Percentiles rank a stretch among this genome's conserved stretches.
These are phyloP conservation scores for Elsinoe fawcettii DNA, from an alignment of 2,329 filamentous ascomycete species.

Conservation along the genomic window DNA sequence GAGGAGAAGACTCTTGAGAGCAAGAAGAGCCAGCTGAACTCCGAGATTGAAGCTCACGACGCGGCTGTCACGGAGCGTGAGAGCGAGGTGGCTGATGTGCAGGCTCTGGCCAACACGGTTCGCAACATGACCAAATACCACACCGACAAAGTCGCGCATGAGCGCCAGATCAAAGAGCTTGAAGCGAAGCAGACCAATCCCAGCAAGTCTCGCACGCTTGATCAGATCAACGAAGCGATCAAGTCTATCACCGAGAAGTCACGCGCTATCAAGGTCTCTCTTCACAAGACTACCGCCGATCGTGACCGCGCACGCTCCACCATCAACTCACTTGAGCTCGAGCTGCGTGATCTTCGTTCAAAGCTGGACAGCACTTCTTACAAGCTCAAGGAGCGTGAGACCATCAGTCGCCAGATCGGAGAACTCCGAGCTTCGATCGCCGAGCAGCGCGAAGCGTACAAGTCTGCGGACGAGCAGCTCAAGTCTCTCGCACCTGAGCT, in stretches of 20 bases:
- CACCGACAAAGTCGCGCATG: constrained; percentile 63
- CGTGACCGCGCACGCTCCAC: constrained; percentile 63
- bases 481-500: constrained; percentile 68
- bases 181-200: constrained; percentile 65
- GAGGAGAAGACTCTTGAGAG: constrained; percentile 50
- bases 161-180: constrained; percentile 66
- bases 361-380: constrained; percentile 63
- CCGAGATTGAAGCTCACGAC: constrained; percentile 56
- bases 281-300: constrained; percentile 60
- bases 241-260: constrained; percentile 59
- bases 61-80: constrained; percentile 53
- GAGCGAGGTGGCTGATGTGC: constrained; percentile 63
- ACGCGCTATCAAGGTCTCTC: constrained; percentile 53
- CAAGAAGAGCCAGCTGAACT: constrained; percentile 33
- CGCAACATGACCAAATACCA: constrained; percentile 64
- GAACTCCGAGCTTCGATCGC: constrained; percentile 60
- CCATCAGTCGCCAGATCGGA: constrained; percentile 63
- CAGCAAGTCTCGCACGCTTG: constrained; percentile 59
- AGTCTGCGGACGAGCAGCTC: constrained; percentile 63
- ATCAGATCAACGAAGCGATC: constrained; percentile 76
- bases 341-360: constrained; percentile 65
- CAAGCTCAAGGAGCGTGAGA: constrained; percentile 73
- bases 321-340: constrained; percentile 63
- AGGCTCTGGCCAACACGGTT: constrained; percentile 68
- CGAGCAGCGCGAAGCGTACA: constrained; percentile 63